These are phyloP conservation scores for Pestalotiopsis sp. DNA, from an alignment of 2,329 filamentous ascomycete genomes.

Conservation along the genomic window DNA sequence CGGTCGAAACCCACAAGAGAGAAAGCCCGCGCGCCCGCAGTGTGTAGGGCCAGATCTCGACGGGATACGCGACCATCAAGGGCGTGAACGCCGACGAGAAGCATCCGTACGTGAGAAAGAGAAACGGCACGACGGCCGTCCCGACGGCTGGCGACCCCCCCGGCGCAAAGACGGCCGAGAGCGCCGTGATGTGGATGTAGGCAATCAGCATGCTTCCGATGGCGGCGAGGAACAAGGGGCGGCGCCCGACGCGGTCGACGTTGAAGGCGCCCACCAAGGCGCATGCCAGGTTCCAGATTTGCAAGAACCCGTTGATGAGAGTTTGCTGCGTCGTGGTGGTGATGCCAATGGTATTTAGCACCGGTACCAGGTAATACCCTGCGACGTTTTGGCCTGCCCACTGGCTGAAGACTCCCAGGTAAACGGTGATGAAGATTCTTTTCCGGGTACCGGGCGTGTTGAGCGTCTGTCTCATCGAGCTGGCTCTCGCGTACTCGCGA, in stretches of 20 bases:
- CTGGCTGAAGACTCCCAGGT: conserved; percentile 58
- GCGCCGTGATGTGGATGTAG: conserved; percentile 16
- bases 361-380: conserved; percentile 36
- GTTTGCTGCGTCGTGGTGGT: conserved; percentile 27
- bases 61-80: conserved; percentile 30
- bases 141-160: conserved; percentile 17
- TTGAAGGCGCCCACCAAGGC: conserved; percentile 13
- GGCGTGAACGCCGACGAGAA: conserved; percentile 35
- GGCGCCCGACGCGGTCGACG: conserved; percentile 20
- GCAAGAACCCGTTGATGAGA: conserved; percentile 33
- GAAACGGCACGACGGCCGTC: conserved; percentile 29
- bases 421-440: conserved; percentile 54
- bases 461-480: conserved; percentile 45
- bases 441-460: conserved; percentile 56
- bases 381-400: conserved; percentile 40
- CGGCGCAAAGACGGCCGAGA: conserved; percentile 16
- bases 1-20: background rate
- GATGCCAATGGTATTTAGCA: conserved; percentile 35
- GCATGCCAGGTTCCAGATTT: conserved; percentile 16
- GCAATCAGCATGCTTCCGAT: conserved; percentile 19
- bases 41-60: conserved; percentile 30
- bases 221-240: conserved; percentile 24
- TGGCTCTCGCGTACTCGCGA: conserved; percentile 46
- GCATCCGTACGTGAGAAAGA: conserved; percentile 36
- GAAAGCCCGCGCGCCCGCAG: conserved; percentile 24